Evolutionary conservation across 164 flowering plant genomes (phyloP).

Genomic region (Echeveria elegans): DNA sequence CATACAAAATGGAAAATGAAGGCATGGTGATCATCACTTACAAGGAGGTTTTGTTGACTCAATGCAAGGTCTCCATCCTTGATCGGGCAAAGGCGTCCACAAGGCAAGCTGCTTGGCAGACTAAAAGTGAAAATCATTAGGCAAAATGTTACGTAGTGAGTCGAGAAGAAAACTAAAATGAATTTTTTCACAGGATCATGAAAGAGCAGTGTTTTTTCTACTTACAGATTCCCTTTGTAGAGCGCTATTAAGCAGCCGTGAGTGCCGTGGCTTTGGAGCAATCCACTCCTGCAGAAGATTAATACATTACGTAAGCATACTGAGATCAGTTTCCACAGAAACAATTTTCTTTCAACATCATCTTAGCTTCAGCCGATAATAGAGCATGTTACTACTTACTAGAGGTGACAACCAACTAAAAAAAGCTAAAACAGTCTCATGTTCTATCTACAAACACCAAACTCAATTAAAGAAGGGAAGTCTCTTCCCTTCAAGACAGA

Average conservation of each 20-base stretch:
- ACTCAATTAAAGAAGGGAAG: neutral
- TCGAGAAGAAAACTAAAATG: neutral
- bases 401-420: neutral
- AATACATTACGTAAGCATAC: neutral
- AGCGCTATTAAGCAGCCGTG: constrained; percentile 65
- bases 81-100: constrained; percentile 68
- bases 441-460: neutral
- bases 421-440: neutral
- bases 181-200: neutral
- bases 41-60: constrained; percentile 27
- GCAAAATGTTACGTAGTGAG: neutral
- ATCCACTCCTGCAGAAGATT: constrained; percentile 59
- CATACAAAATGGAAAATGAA: no score
- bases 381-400: neutral
- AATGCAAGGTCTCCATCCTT: constrained; percentile 71
- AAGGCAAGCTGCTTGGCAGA: constrained; percentile 42
- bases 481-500: neutral
- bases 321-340: neutral
- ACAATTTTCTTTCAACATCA: neutral
- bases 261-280: constrained; percentile 69
- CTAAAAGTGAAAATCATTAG: constrained; percentile 21
- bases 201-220: neutral
- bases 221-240: constrained; percentile 52
- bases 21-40: constrained; percentile 25
- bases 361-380: neutral